phyloP scores from a whole-genome alignment of 2,329 filamentous ascomycete species.

The Trichoderma koningiopsis region DNA sequence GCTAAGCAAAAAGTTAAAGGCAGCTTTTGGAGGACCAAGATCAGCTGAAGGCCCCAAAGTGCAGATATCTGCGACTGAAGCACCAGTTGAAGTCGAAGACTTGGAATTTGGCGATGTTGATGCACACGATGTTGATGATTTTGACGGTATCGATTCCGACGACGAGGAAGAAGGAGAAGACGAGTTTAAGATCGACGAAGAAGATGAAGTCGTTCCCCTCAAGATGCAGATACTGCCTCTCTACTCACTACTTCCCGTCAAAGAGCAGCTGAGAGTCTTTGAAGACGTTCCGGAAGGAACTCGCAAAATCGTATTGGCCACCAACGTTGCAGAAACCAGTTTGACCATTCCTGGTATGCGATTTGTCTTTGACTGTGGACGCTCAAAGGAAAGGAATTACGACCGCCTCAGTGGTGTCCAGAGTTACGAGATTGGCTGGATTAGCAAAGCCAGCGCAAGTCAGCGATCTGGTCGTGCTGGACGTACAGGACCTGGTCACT shows the following conservation, averaged over 20 bases:
- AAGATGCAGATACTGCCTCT: conserved; percentile 89
- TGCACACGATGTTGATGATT: conserved; percentile 62
- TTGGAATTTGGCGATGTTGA: conserved; percentile 75
- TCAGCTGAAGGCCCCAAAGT: conserved; percentile 66
- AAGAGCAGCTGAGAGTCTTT: conserved; percentile 89
- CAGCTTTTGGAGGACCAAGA: conserved; percentile 62
- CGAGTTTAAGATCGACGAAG: conserved; percentile 72
- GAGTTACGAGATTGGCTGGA: conserved; percentile 93
- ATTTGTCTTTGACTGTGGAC: conserved; percentile 93
- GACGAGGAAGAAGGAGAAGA: conserved; percentile 55
- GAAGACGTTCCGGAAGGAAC: conserved; percentile 80
- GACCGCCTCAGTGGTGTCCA: conserved; percentile 89
- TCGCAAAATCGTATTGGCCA: conserved; percentile 85
- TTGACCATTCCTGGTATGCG: conserved; percentile 93
- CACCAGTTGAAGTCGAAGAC: conserved; percentile 81
- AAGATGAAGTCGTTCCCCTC: conserved; percentile 59
- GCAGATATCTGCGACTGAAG: conserved; percentile 73
- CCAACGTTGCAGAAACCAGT: conserved; percentile 96
- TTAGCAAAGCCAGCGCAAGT: conserved; percentile 93
- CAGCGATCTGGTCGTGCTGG: conserved; percentile 93
- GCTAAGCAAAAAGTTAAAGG: conserved; percentile 77
- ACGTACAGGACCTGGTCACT: conserved; percentile 92
- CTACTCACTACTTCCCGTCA: conserved; percentile 88
- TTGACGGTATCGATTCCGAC: conserved; percentile 61
- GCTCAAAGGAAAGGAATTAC: conserved; percentile 89